phyloP scores from a whole-genome alignment of 257 asterid species.

The Lithospermum erythrorhizon region DNA sequence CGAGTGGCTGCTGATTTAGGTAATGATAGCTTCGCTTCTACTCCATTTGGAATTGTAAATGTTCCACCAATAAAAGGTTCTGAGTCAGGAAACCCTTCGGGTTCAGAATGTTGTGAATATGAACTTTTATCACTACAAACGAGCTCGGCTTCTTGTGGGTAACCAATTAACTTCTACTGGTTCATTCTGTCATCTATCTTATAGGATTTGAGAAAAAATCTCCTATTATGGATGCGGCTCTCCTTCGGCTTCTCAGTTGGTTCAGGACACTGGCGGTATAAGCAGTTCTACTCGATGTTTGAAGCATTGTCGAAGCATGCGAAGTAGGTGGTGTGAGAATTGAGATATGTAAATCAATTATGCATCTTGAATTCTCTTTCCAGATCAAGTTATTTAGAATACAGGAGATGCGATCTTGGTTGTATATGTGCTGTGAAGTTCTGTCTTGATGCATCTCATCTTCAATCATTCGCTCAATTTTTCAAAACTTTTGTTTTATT shows the following conservation, averaged over 20 bases:
- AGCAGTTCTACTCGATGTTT: slow-evolving; percentile 3
- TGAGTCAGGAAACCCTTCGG: background rate
- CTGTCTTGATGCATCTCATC: background rate
- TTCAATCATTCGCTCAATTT: too few relatives aligned
- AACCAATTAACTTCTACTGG: background rate
- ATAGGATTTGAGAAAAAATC: slow-evolving; percentile 74
- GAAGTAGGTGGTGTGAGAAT: background rate
- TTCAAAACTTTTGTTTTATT: too few relatives aligned
- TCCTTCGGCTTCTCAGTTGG: slow-evolving; percentile 80
- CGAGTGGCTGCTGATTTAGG: slow-evolving; percentile 96
- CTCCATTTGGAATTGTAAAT: background rate
- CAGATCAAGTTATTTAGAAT: background rate
- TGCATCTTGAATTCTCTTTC: background rate
- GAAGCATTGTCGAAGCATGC: background rate
- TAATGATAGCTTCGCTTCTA: slow-evolving; percentile 4
- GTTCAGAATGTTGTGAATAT: background rate
- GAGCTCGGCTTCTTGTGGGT: too few relatives aligned
- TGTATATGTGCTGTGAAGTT: background rate
- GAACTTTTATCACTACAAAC: background rate
- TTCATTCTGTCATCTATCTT: slow-evolving; percentile 2
- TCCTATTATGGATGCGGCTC: slow-evolving; percentile 54
- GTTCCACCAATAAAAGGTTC: background rate
- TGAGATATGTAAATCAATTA: background rate
- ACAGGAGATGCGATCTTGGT: background rate
- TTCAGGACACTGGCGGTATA: slow-evolving; percentile 81